These are phyloP conservation scores for Alternaria arborescens DNA, from an alignment of 2,329 filamentous ascomycete species.

Conservation along the genomic window DNA sequence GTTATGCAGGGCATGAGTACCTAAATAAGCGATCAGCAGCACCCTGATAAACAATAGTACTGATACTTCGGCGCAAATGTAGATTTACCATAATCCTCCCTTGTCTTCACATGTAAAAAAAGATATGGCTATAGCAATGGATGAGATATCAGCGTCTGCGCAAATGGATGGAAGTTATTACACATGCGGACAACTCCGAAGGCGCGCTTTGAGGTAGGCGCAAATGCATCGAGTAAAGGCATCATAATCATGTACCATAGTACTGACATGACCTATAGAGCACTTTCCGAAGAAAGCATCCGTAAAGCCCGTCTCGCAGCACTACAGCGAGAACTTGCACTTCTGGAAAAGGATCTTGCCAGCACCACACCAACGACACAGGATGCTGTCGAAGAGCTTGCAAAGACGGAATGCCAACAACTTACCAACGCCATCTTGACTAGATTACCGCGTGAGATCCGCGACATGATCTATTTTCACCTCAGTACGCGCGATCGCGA, in stretches of 20 bases:
- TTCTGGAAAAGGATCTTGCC: slow-evolving; percentile 15
- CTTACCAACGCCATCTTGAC: slow-evolving; percentile 15
- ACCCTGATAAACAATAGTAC: slow-evolving; percentile 5
- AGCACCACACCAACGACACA: slow-evolving; percentile 12
- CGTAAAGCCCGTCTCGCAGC: slow-evolving; percentile 12
- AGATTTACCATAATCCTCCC: not conserved
- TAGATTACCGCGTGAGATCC: slow-evolving; percentile 26
- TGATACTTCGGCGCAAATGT: too few species aligned
- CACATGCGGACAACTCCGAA: slow-evolving; percentile 1
- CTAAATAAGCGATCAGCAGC: slow-evolving; percentile 10
- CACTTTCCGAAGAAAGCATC: slow-evolving; percentile 6
- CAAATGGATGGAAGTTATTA: not conserved
- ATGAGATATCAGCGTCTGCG: too few species aligned
- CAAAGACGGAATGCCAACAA: slow-evolving; percentile 24
- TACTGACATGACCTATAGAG: slow-evolving; percentile 8
- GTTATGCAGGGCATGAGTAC: slow-evolving; percentile 8
- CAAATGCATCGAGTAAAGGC: too few species aligned
- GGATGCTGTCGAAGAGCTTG: slow-evolving; percentile 16
- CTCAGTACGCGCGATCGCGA: slow-evolving; percentile 21
- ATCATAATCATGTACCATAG: not conserved
- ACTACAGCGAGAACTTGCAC: slow-evolving; percentile 15
- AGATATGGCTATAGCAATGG: not conserved
- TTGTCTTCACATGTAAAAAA: not conserved
- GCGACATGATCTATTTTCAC: slow-evolving; percentile 31
- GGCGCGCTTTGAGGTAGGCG: slow-evolving; percentile 5